phyloP scores from a whole-genome alignment of 306 rosid genomes.

The Quercus agrifolia region DNA sequence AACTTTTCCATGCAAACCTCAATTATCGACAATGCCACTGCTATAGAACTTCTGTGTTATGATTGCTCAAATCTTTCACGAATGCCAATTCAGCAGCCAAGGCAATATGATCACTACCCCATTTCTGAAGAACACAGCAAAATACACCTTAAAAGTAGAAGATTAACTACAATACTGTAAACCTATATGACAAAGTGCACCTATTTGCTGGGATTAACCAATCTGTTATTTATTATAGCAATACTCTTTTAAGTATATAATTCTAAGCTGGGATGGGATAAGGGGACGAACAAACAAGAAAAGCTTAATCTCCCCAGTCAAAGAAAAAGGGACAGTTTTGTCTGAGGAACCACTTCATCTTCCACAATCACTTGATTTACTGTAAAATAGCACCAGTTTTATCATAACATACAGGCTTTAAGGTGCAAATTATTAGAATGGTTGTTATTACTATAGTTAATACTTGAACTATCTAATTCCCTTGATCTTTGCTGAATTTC shows the following conservation, averaged over 20 bases:
- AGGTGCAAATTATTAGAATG: background rate
- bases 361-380: background rate
- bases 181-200: background rate
- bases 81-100: conserved; percentile 77
- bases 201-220: background rate
- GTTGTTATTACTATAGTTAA: background rate
- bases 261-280: conserved; percentile 4
- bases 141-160: background rate
- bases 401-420: background rate
- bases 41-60: conserved; percentile 16
- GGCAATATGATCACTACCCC: conserved; percentile 97
- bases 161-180: background rate
- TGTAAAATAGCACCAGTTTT: background rate
- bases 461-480: background rate
- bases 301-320: background rate
- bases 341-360: conserved; percentile 2
- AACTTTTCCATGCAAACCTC: background rate
- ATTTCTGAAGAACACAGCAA: conserved; percentile 58
- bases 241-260: background rate
- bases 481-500: background rate
- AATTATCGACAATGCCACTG: background rate
- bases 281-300: conserved; percentile 1
- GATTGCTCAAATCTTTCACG: conserved; percentile 26
- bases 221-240: conserved; percentile 4
- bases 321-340: background rate